A percentile compares a stretch with the other conserved stretches of the same genome.
Evolutionary conservation across 495 filamentous ascomycete genomes (phyloP).

Genomic region (Penicillium steckii): DNA sequence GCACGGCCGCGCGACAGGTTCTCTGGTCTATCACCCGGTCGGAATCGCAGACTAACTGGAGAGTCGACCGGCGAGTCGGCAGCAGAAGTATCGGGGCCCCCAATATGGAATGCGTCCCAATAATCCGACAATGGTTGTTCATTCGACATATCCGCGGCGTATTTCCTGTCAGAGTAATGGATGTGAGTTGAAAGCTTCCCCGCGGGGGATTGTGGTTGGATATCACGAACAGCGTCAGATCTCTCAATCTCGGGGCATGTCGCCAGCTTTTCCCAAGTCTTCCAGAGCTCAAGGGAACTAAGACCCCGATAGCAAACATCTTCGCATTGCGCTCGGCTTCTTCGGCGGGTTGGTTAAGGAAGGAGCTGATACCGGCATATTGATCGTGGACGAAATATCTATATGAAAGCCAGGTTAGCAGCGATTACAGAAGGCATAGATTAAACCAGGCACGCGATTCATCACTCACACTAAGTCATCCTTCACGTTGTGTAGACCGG

Average conservation of each 20-base stretch:
- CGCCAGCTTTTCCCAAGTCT: conserved; percentile 87
- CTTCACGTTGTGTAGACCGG: conserved; percentile 83
- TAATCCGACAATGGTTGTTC: conserved; percentile 69
- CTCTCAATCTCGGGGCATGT: conserved; percentile 74
- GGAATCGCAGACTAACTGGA: conserved; percentile 50
- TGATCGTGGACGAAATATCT: conserved; percentile 85
- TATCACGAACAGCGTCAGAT: conserved; percentile 62
- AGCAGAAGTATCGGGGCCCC: conserved; percentile 38
- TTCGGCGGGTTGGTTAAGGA: conserved; percentile 78
- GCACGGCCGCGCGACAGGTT: conserved; percentile 26
- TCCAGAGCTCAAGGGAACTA: conserved; percentile 85
- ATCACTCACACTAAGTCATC: conserved; percentile 74
- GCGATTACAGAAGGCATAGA: neutral
- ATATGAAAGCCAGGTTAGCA: conserved; percentile 5
- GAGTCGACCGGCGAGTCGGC: conserved; percentile 53
- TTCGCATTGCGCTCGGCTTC: conserved; percentile 79
- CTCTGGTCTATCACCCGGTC: conserved; percentile 38
- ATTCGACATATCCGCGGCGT: conserved; percentile 40
- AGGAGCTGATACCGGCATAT: conserved; percentile 90
- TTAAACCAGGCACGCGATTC: too few relatives aligned
- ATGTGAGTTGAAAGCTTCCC: neutral
- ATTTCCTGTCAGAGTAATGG: conserved; percentile 23
- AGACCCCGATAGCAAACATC: conserved; percentile 86
- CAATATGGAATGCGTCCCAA: conserved; percentile 68
- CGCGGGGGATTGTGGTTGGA: neutral